Evolutionary conservation across 352 stramenopile species (phyloP).

Genomic region (Globisporangium irregulare): DNA sequence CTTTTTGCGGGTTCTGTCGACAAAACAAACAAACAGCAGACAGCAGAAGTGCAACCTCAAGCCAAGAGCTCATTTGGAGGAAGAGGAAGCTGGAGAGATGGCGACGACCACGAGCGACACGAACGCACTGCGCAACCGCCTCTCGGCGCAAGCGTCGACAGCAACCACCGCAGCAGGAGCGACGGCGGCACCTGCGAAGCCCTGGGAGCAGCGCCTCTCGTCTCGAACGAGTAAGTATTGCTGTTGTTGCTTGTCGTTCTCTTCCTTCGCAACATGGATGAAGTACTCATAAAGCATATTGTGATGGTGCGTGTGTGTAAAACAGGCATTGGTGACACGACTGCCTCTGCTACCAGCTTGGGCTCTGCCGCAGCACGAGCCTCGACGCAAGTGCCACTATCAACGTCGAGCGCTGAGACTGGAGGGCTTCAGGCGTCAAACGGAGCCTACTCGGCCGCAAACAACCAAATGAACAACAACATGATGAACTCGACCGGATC

Average conservation of each 20-base stretch:
- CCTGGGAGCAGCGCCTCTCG: constrained; percentile 42
- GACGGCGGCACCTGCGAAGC: constrained; percentile 31
- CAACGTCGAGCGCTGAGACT: background rate
- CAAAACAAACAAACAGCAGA: constrained; percentile 10
- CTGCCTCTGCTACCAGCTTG: background rate
- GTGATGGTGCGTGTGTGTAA: background rate
- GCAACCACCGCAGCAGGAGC: constrained; percentile 4
- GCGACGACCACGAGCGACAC: constrained; percentile 29
- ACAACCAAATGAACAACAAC: constrained; percentile 8
- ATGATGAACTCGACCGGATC: constrained; percentile 16
- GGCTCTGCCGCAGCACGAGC: background rate
- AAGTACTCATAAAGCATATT: background rate
- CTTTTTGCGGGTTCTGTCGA: constrained; percentile 8
- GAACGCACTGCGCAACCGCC: constrained; percentile 15
- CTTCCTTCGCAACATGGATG: background rate
- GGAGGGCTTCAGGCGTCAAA: constrained; percentile 6
- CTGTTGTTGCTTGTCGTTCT: background rate
- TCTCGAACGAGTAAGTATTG: constrained; percentile 25
- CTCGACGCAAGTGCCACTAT: constrained; percentile 5
- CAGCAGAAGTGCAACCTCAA: constrained; percentile 7
- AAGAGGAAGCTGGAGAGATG: constrained; percentile 19
- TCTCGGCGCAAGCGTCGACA: constrained; percentile 7
- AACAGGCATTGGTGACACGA: constrained; percentile 5
- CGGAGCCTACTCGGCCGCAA: constrained; percentile 7
- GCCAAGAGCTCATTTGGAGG: constrained; percentile 13